Percentiles rank a stretch among this genome's conserved stretches.
These are phyloP conservation scores for Flaveria robusta DNA, from an alignment of 129 eudicot genomes.

Conservation along the genomic window DNA sequence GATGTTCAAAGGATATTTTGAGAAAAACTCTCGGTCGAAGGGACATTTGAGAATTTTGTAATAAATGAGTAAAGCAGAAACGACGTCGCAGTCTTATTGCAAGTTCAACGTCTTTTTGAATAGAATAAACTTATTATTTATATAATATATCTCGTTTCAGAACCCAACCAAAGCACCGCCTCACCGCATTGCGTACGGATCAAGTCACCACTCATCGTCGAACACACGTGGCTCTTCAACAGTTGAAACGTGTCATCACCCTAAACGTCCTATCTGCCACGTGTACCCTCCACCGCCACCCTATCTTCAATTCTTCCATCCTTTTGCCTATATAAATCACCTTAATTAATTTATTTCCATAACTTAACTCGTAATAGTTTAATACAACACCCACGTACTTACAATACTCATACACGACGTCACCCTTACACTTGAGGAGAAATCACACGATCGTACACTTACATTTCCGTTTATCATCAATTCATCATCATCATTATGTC, in stretches of 20 bases:
- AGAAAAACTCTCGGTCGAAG: too few relatives aligned
- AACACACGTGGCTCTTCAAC: conserved; percentile 18
- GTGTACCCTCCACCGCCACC: conserved; percentile 24
- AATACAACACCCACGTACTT: too few relatives aligned
- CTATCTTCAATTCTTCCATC: background rate
- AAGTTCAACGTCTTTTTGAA: conserved; percentile 17
- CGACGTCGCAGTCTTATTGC: conserved; percentile 18
- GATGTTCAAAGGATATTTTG: too few relatives aligned
- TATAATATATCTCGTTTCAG: background rate
- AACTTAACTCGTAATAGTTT: too few relatives aligned
- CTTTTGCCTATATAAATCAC: background rate
- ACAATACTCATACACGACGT: too few relatives aligned
- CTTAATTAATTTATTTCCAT: too few relatives aligned
- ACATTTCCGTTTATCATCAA: too few relatives aligned
- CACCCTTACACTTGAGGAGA: too few relatives aligned
- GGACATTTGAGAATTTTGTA: too few relatives aligned
- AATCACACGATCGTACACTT: background rate
- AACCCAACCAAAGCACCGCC: conserved; percentile 28
- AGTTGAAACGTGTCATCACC: conserved; percentile 20
- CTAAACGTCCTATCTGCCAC: conserved; percentile 16
- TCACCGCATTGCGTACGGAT: background rate
- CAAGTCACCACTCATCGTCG: background rate
- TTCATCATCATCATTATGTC: background rate
- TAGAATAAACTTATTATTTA: conserved; percentile 18
- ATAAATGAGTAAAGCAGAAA: background rate